Evolutionary conservation across 208 protist species (phyloP).

Genomic region (Phytomonas sp.): DNA sequence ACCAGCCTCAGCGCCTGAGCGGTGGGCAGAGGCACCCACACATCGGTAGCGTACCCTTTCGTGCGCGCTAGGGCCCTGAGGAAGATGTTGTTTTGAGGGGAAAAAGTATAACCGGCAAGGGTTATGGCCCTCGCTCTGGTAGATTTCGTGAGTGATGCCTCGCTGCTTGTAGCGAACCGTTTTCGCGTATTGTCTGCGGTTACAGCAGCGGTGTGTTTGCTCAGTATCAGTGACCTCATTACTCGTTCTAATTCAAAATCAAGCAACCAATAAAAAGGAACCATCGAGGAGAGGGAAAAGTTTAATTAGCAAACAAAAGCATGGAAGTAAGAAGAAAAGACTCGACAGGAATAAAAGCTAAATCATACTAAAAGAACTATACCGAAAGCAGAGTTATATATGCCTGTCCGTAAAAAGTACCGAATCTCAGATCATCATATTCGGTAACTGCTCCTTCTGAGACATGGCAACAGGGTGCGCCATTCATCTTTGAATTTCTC

Average conservation of each 20-base stretch:
- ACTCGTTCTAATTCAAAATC: neutral
- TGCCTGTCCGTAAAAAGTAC: neutral
- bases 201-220: no score
- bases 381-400: neutral
- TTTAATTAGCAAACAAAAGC: conserved; percentile 1
- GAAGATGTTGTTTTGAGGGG: conserved; percentile 19
- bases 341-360: neutral
- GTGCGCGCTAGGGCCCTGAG: conserved; percentile 24
- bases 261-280: neutral
- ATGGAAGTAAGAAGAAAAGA: neutral
- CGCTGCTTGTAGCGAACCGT: no score
- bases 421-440: neutral
- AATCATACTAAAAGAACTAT: neutral
- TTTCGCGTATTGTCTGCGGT: no score
- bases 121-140: conserved; percentile 12
- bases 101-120: conserved; percentile 33
- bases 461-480: neutral
- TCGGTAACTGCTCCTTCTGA: neutral
- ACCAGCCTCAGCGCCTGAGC: conserved; percentile 20
- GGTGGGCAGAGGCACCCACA: conserved; percentile 43
- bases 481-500: neutral
- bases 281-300: neutral
- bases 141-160: no score
- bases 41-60: conserved; percentile 13
- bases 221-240: no score